Conservation (phyloP, 1,284 basidiomycete species). For the Malassezia nana region DNA sequence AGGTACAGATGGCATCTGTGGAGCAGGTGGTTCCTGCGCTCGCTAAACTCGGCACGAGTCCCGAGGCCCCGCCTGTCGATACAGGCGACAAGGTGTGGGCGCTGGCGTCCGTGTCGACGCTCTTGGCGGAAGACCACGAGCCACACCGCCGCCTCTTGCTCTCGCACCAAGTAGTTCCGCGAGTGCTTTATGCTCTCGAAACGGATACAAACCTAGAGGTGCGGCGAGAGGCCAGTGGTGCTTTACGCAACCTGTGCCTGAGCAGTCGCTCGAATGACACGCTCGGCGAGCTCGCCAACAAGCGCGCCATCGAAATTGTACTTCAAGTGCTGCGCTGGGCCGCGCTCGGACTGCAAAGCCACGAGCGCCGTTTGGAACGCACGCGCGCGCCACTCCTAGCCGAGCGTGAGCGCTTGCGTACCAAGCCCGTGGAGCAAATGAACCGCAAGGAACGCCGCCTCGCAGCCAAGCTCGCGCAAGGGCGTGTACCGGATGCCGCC, state of each 20-base stretch:
- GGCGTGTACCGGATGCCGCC: constrained; percentile 21
- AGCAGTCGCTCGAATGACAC: constrained; percentile 27
- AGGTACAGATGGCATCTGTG: neutral
- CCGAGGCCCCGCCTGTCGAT: neutral
- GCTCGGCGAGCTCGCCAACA: constrained; percentile 28
- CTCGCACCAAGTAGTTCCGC: constrained; percentile 26
- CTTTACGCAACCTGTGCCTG: constrained; percentile 44
- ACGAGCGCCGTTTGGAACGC: constrained; percentile 10
- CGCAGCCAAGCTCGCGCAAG: constrained; percentile 33
- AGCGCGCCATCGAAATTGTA: constrained; percentile 25
- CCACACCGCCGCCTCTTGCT: constrained; percentile 21
- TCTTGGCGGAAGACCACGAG: constrained; percentile 29
- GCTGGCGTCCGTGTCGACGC: constrained; percentile 34
- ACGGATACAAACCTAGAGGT: constrained; percentile 31
- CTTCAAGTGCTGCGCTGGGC: constrained; percentile 31
- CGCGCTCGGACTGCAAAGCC: constrained; percentile 23
- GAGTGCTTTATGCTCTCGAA: constrained; percentile 32
- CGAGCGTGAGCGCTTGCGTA: constrained; percentile 23
- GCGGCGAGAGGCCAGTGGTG: constrained; percentile 39
- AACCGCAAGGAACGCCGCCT: constrained; percentile 46
- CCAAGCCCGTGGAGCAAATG: constrained; percentile 42
- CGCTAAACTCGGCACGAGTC: constrained; percentile 19
- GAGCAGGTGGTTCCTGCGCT: constrained; percentile 34
- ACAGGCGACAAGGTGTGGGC: constrained; percentile 41
- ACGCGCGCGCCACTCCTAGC: constrained; percentile 15